Base-by-base conservation (phyloP, 208 protist species). In the Leishmania braziliensis region DNA sequence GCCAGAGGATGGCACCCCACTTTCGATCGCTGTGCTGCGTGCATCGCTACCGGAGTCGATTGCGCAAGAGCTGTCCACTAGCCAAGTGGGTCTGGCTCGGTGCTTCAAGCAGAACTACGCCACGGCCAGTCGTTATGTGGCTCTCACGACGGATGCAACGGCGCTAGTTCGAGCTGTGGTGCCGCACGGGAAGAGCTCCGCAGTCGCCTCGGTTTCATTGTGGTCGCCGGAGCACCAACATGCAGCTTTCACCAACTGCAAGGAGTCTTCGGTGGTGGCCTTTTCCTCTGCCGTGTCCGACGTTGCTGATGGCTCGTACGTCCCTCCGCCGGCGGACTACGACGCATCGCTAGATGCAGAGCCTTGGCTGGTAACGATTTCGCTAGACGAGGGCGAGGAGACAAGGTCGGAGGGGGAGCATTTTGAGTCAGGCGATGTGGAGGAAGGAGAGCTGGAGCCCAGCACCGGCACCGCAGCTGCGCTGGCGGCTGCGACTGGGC, bases 291-390 rank as follows among this genome's bases (percentile, higher is more conserved):
- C 2, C 56, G 12, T 5, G 39, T 54, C 23, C 6, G 68, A 23
- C 54, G 0, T 68, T 14, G 82, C 51, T 12, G 77, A 78, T 18
- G 82, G 70, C 33, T 75, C 70, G 50, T 77, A 81, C 63, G 58
- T 77, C n/a, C 69, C 54, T 20, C n/a, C 77, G 23, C 54, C 84
- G 29, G 53, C n/a, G 0, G 79, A 80, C 23, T 80, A 84, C 65
- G 77, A 70, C 36, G 14, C 53, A 1, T 63, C 46, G 2, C 63
- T 36, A 12, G 70, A 76, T 29, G 82, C 79, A 26, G 86, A 87
- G 62, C 74, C 78, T 68, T 92, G 89, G 91, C 79, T 86, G 36
- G 91, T 89, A 51, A 77, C 85, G 53, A 75, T 92, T 62, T 75
- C 90, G 23, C 62, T 94, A 43, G 89, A 92, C 58, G 82, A 86